Base-by-base conservation (phyloP, 257 asterid species). In the Nicotiana sylvestris region DNA sequence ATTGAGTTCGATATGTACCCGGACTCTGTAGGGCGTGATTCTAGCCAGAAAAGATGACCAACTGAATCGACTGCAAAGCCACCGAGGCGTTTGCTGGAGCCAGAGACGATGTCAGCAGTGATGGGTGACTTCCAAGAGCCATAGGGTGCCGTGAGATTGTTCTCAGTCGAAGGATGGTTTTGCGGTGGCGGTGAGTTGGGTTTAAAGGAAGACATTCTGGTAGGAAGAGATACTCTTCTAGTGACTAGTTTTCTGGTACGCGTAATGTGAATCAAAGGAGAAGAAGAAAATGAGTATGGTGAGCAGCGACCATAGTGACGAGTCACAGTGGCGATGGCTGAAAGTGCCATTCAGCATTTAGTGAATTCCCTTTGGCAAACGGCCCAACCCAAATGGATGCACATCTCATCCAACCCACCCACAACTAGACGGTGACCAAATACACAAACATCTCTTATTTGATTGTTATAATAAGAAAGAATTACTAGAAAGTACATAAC, bases 91-190 rank as follows among this genome's bases (percentile, higher is more conserved):
- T 83, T 91, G 13, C 49, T 89, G 29, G 98, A 86, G 57, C 95
- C 98, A 49, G 99, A 91, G 64, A 92, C 97, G 35, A 94, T 39
- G 84, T 93, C 98, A 39, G 99, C 88, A 17, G 98, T 93, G 88
- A 96, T 92, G 17, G 98, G 97, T 33, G 99, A 96, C 89, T 90
- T 94, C 99, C 99, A 96, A 0, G 99, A 94, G 80, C 99, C 99
- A 53, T 92, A 96, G 4, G 98, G 97, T 46, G 96, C 90, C 64
- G 90, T 89, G 84, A 87, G 81, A 81, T 89, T 88, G 17, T 81
- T 46, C 10, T 25, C 76, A 69, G 80, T 30, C 62, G 77, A 55
- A 65, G 77, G 9, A 9, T 35, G 53, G 37, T 70, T 33, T 61
- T 53, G 46, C 17, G 80, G 32, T 21, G 81, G 43, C 21, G 85